phyloP scores from a whole-genome alignment of 2,329 filamentous ascomycete genomes.

The Colletotrichum siamense region DNA sequence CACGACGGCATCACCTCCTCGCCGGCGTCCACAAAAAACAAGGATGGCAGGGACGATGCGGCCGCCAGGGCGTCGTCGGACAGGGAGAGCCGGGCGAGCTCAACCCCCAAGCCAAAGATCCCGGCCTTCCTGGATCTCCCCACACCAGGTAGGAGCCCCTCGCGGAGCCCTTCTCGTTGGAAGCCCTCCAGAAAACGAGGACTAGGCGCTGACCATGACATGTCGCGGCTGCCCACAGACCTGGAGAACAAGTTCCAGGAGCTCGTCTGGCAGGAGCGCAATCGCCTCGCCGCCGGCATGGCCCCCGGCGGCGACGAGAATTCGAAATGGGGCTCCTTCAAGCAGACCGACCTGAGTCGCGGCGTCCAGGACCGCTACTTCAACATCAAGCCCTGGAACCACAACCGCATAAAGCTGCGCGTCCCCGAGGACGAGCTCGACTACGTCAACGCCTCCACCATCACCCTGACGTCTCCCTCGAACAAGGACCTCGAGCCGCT shows the following conservation, averaged over 20 bases:
- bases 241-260: conserved; percentile 52
- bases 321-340: conserved; percentile 38
- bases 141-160: conserved; percentile 36
- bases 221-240: background rate
- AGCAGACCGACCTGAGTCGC: conserved; percentile 37
- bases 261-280: conserved; percentile 58
- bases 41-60: background rate
- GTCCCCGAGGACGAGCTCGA: conserved; percentile 77
- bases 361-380: conserved; percentile 76
- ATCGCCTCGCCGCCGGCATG: conserved; percentile 46
- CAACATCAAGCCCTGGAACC: conserved; percentile 89
- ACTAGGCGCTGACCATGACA: conserved; percentile 8
- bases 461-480: conserved; percentile 56
- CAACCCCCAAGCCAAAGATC: conserved; percentile 29
- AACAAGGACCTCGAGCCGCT: conserved; percentile 44
- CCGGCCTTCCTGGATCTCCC: conserved; percentile 45
- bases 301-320: conserved; percentile 38
- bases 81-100: background rate
- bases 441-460: conserved; percentile 84
- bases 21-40: conserved; percentile 17
- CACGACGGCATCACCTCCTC: conserved; percentile 37
- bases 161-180: background rate
- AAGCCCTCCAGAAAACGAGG: conserved; percentile 1
- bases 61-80: background rate
- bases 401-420: conserved; percentile 81